Percentiles rank a stretch among this genome's conserved stretches.
These are phyloP conservation scores for Globisporangium camurandrum DNA, from an alignment of 352 stramenopile genomes.

Conservation along the genomic window DNA sequence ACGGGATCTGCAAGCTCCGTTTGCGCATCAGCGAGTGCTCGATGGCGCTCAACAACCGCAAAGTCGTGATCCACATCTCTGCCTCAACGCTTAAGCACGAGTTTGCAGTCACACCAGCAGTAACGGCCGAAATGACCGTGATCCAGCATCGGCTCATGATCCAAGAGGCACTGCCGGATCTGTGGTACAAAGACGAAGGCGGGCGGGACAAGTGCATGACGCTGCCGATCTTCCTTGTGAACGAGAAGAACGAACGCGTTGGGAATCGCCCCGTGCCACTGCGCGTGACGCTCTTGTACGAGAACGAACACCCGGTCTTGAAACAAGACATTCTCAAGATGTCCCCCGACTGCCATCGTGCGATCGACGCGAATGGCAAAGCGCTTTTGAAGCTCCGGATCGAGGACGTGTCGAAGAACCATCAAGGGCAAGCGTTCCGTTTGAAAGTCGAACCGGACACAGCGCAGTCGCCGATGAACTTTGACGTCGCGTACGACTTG, in stretches of 20 bases:
- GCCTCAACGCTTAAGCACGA: constrained; percentile 51
- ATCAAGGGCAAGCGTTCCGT: constrained; percentile 92
- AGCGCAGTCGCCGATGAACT: constrained; percentile 77
- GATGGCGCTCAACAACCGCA: constrained; percentile 82
- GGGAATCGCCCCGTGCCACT: constrained; percentile 68
- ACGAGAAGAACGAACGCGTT: constrained; percentile 74
- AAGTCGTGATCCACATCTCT: constrained; percentile 79
- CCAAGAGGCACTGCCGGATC: constrained; percentile 73
- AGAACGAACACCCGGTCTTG: constrained; percentile 84
- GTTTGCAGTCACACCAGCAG: constrained; percentile 50
- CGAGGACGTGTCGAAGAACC: constrained; percentile 96
- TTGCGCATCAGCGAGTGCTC: constrained; percentile 78
- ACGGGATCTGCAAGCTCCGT: constrained; percentile 78
- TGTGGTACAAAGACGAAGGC: constrained; percentile 86
- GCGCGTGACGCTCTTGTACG: constrained; percentile 77
- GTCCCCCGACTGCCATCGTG: constrained; percentile 76
- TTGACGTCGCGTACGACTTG: constrained; percentile 87
- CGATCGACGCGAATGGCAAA: constrained; percentile 80
- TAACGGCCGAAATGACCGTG: constrained; percentile 77
- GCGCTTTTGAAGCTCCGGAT: constrained; percentile 88
- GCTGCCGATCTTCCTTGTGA: constrained; percentile 67
- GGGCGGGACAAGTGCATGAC: constrained; percentile 83
- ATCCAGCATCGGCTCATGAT: constrained; percentile 82
- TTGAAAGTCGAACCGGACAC: constrained; percentile 90
- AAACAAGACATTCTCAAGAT: constrained; percentile 95